A percentile compares a stretch with the other conserved stretches of the same genome.
Conservation (phyloP, 139 green algal genomes). For the Tetradesmus lagerheimii region DNA sequence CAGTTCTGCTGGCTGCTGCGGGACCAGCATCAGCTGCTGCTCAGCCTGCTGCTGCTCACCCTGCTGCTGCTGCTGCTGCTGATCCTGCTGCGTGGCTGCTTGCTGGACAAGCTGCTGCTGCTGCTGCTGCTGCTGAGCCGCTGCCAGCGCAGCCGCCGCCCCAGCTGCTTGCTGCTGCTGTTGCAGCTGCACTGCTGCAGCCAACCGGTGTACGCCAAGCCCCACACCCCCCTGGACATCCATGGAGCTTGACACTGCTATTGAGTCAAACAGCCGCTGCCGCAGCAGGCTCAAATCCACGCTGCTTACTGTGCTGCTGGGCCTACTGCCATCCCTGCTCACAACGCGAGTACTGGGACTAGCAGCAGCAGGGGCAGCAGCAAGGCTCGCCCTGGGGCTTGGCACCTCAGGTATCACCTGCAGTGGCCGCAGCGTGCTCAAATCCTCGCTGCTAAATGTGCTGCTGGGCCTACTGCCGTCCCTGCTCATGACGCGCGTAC, state of each 20-base stretch:
- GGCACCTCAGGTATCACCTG: background rate
- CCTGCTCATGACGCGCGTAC: background rate
- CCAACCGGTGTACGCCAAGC: background rate
- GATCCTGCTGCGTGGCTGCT: background rate
- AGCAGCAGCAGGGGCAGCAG: background rate
- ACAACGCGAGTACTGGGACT: background rate
- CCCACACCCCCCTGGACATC: background rate
- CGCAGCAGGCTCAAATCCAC: background rate
- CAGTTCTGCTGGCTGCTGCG: background rate
- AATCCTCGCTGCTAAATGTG: background rate
- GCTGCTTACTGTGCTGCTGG: constrained; percentile 18
- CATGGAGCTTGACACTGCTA: background rate
- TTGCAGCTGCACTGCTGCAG: constrained; percentile 10
- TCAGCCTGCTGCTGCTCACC: background rate
- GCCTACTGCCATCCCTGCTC: background rate
- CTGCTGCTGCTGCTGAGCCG: background rate
- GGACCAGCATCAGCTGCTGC: background rate
- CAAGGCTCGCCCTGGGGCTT: background rate
- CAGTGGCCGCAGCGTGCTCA: background rate
- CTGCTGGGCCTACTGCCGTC: constrained; percentile 11
- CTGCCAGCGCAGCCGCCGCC: background rate
- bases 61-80: background rate
- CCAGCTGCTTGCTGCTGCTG: constrained; percentile 6
- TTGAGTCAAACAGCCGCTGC: constrained; percentile 2
- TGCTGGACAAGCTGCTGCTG: background rate